phyloP scores from a whole-genome alignment of 2,329 filamentous ascomycete species.

The Sodiomyces alkalinus region DNA sequence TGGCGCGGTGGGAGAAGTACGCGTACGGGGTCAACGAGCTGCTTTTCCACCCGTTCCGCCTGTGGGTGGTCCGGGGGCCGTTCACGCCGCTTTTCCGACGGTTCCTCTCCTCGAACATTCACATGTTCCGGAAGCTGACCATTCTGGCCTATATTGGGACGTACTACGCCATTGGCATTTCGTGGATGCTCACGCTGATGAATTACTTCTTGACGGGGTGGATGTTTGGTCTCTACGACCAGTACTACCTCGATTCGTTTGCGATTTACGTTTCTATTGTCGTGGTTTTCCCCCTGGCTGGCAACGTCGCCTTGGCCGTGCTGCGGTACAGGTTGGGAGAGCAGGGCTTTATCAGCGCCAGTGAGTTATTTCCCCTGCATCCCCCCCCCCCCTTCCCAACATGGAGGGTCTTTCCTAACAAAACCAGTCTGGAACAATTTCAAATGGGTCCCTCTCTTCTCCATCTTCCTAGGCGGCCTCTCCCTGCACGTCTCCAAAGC shows the following conservation, averaged over 20 bases:
- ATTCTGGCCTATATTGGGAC: conserved; percentile 55
- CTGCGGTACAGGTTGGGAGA: conserved; percentile 47
- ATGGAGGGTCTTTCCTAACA: neutral
- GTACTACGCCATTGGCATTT: conserved; percentile 55
- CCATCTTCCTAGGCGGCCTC: conserved; percentile 27
- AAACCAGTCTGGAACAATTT: conserved; percentile 35
- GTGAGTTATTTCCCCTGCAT: conserved; percentile 14
- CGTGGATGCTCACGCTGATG: conserved; percentile 48
- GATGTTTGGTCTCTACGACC: conserved; percentile 51
- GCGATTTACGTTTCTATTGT: conserved; percentile 47
- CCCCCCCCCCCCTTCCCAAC: conserved; percentile 12
- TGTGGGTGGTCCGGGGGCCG: conserved; percentile 46
- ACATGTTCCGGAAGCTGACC: conserved; percentile 51
- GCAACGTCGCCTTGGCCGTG: conserved; percentile 44
- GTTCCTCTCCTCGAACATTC: conserved; percentile 46
- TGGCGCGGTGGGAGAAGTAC: conserved; percentile 60
- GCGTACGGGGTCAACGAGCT: conserved; percentile 58
- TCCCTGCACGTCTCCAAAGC: conserved; percentile 25
- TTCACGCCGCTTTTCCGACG: conserved; percentile 49
- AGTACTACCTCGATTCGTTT: conserved; percentile 54
- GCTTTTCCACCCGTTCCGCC: conserved; percentile 50
- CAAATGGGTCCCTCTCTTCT: conserved; percentile 44
- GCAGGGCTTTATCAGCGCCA: conserved; percentile 25
- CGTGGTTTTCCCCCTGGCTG: conserved; percentile 48
- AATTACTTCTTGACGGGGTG: conserved; percentile 63